phyloP scores from a whole-genome alignment of 345 rosid species.

The Fremontodendron californicum region DNA sequence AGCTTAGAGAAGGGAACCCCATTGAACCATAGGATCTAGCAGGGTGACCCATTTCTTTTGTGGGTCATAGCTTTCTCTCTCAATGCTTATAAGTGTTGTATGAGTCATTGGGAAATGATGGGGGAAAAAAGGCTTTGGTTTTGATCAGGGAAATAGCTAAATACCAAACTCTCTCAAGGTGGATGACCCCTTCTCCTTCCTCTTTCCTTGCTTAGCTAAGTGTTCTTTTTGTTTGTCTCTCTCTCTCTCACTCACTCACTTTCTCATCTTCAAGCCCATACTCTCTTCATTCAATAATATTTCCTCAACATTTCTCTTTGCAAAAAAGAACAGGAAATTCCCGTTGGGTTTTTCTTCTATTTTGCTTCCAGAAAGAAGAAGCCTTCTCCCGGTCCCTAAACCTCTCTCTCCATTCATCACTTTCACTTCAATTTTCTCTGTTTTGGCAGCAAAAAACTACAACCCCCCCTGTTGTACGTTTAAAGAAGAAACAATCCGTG shows the following conservation, averaged over 20 bases:
- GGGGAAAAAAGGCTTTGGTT: not conserved
- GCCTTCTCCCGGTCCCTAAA: not conserved
- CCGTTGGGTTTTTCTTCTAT: not conserved
- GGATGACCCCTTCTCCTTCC: not conserved
- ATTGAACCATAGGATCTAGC: slow-evolving; percentile 11
- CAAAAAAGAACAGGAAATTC: not conserved
- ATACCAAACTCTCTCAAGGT: not conserved
- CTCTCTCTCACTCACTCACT: not conserved
- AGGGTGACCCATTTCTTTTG: slow-evolving; percentile 30
- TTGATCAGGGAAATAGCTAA: not conserved
- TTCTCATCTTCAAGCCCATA: too few relatives aligned
- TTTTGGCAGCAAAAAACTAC: not conserved
- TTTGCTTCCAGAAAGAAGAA: slow-evolving; percentile 4
- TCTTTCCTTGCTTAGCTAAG: not conserved
- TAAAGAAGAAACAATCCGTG: not conserved
- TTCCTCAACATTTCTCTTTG: not conserved
- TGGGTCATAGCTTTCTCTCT: slow-evolving; percentile 17
- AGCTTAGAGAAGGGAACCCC: slow-evolving; percentile 25
- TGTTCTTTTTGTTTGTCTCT: too few relatives aligned
- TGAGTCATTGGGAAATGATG: slow-evolving; percentile 31
- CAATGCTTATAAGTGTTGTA: slow-evolving; percentile 29
- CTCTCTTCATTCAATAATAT: not conserved
- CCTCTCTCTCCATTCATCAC: not conserved
- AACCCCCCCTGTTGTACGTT: not conserved
- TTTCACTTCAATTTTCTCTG: not conserved